Base-by-base conservation (phyloP, 192 early-diverging fungal species). In the Allomyces arbusculus region DNA sequence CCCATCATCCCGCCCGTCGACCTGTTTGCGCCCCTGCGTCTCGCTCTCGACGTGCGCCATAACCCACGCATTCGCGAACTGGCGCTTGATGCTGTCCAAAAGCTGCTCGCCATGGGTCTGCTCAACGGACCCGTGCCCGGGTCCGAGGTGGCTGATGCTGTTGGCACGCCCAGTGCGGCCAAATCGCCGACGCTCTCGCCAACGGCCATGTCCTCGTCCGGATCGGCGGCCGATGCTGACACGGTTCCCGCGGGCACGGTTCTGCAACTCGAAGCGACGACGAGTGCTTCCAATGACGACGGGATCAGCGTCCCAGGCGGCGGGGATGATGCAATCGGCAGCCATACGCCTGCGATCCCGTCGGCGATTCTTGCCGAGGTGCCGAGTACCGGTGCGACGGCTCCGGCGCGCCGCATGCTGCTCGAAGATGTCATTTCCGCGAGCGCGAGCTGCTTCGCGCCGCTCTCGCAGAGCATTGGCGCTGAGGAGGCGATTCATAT, bases 401-500 rank as follows among this genome's bases (percentile, higher is more conserved):
- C 66, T 55, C 24, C 69, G 16, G 25, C 68, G 10, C 20, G 26
- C 26, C 26, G 26, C 62, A n/a, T 24, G n/a, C 63, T 63, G 63
- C 23, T 66, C 10, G 43, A 44, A 66, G 22, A 33, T 11, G n/a
- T 67, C 23, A 67, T 28, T 63, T 16, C 65, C 69, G 62, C 11
- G 16, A 14, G 23, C 70, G 9, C 70, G 19, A 40, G 71, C 24
- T 26, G 25, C 44, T 61, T 64, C 33, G 24, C 12, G 24, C 63
- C 44, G 12, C 68, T 25, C 14, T 45, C 58, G 11, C 14, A 11
- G 28, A 11, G 11, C 11, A 14, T 61, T 12, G 14, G 45, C 24
- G 20, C 69, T 0, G 83, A 84, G 24, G 74, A 78, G 14, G 16
- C 71, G 8, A 71, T 84, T 1, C 83, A 84, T 20, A 71, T 84